Percentiles rank a stretch among this genome's conserved stretches.
Conservation (phyloP, 2,329 filamentous ascomycete species). For the Verticillium zaregamsianum region DNA sequence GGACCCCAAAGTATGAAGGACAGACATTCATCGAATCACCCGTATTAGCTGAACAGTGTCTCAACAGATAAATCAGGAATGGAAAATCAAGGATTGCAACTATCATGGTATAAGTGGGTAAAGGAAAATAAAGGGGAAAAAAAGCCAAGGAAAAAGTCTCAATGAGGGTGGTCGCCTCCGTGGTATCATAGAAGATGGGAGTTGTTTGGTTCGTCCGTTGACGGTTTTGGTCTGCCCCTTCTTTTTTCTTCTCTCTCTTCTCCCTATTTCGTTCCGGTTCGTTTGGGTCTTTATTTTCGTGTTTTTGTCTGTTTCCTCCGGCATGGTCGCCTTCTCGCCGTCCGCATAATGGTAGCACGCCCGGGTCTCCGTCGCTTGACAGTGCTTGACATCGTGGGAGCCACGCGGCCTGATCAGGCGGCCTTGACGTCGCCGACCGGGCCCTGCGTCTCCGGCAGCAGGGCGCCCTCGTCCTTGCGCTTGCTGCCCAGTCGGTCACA, state of each 20-base stretch:
- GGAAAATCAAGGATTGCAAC: background rate
- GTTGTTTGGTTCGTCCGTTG: background rate
- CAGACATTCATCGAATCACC: background rate
- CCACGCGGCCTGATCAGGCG: conserved; percentile 5
- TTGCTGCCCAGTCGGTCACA: conserved; percentile 66
- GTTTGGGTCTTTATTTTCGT: background rate
- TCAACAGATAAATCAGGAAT: background rate
- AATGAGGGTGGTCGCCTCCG: background rate
- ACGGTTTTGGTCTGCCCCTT: background rate
- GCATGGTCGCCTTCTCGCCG: background rate
- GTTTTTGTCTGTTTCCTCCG: background rate
- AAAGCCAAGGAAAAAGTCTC: background rate
- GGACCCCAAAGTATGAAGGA: background rate
- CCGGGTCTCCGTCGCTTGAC: background rate
- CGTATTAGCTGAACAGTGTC: background rate
- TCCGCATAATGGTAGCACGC: background rate
- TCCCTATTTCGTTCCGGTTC: background rate
- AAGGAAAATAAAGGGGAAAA: background rate
- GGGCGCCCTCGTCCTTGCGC: conserved; percentile 17
- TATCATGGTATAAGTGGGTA: background rate
- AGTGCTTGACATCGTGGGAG: background rate
- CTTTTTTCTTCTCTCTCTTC: background rate
- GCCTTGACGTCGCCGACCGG: conserved; percentile 22
- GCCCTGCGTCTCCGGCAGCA: conserved; percentile 18
- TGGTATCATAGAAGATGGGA: conserved; percentile 1